These are phyloP conservation scores for Camelina neglecta DNA, from an alignment of 345 rosid genomes.

Conservation along the genomic window DNA sequence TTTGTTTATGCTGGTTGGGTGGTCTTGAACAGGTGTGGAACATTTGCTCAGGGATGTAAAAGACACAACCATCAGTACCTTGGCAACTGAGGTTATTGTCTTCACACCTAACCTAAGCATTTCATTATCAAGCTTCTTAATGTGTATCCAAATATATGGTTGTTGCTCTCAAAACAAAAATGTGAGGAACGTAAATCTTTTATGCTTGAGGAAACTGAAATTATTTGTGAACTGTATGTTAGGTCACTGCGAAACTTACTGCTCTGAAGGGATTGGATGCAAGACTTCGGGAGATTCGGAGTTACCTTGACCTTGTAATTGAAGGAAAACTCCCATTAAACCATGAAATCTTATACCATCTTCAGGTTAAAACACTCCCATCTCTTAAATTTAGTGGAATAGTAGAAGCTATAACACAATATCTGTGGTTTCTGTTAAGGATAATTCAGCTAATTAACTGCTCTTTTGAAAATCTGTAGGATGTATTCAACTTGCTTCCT, in stretches of 20 bases:
- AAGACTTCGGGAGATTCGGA: constrained; percentile 62
- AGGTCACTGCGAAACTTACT: constrained; percentile 79
- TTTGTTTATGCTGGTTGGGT: neutral
- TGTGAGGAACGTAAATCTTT: neutral
- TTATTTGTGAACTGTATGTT: constrained; percentile 8
- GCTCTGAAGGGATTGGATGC: constrained; percentile 88
- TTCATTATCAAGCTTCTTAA: neutral
- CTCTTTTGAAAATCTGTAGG: constrained; percentile 44
- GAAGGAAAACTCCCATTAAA: constrained; percentile 76
- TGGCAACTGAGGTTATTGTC: constrained; percentile 55
- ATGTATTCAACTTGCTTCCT: constrained; percentile 39
- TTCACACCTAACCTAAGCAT: constrained; percentile 5
- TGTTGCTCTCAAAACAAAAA: neutral
- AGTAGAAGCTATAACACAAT: neutral
- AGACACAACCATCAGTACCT: constrained; percentile 47
- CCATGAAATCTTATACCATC: constrained; percentile 80
- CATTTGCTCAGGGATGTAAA: constrained; percentile 49
- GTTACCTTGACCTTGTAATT: constrained; percentile 76
- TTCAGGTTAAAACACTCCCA: constrained; percentile 55
- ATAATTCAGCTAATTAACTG: constrained; percentile 3
- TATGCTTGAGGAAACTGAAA: constrained; percentile 21
- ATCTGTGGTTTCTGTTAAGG: neutral
- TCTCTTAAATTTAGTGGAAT: neutral
- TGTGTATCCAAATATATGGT: neutral
- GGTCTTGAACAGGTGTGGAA: constrained; percentile 54